Conservation (phyloP, 192 early-diverging fungal genomes). For the Chytriomyces hyalinus region DNA sequence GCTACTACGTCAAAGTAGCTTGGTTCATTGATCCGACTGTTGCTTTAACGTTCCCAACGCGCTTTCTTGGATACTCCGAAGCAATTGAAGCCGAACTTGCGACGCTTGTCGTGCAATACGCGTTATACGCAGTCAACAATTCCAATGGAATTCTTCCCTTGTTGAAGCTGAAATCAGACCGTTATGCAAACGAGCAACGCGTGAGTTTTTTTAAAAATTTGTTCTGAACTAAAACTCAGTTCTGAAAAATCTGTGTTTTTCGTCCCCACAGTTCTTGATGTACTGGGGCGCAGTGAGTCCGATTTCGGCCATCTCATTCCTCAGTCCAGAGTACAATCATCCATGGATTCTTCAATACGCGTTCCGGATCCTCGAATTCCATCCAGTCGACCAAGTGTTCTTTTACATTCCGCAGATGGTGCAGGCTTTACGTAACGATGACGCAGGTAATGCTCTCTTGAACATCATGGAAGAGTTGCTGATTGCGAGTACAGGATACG, state of each 20-base stretch:
- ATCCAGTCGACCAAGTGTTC: conserved; percentile 93
- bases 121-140: conserved; percentile 70
- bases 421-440: conserved; percentile 90
- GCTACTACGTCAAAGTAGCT: conserved; percentile 72
- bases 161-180: conserved; percentile 59
- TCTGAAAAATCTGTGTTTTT: background rate
- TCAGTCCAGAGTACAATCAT: conserved; percentile 57
- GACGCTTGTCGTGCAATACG: conserved; percentile 50
- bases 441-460: conserved; percentile 48
- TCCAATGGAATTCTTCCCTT: conserved; percentile 78
- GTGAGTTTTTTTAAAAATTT: background rate
- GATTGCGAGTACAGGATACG: conserved; percentile 68
- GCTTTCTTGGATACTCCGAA: conserved; percentile 73
- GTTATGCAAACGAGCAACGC: conserved; percentile 29
- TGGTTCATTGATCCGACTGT: conserved; percentile 85
- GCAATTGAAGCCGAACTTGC: conserved; percentile 51
- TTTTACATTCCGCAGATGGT: conserved; percentile 99
- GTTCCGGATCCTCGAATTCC: conserved; percentile 86
- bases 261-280: conserved; percentile 55
- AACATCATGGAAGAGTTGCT: too few species aligned
- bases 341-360: conserved; percentile 96
- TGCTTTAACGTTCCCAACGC: conserved; percentile 75
- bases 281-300: conserved; percentile 92
- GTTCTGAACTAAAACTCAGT: background rate
- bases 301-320: conserved; percentile 81